Evolutionary conservation across 2,329 filamentous ascomycete species (phyloP).

Genomic region (Ilyonectria robusta): DNA sequence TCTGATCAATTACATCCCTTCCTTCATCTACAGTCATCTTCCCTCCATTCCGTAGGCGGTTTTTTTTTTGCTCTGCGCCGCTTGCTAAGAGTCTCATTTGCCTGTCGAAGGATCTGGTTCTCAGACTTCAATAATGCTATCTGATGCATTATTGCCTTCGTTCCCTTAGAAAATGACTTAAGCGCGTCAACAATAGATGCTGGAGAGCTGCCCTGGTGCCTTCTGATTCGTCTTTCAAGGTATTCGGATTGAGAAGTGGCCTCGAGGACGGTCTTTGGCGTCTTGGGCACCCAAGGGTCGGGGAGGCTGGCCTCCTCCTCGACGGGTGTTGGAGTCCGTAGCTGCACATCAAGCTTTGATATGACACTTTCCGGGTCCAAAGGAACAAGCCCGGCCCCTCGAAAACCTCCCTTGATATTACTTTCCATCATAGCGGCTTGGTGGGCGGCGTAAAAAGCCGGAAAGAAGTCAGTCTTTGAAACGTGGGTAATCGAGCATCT

Average conservation of each 20-base stretch:
- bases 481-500: conserved; percentile 49
- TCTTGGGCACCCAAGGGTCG: too few species aligned
- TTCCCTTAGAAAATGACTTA: conserved; percentile 8
- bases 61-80: conserved; percentile 20
- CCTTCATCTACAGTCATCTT: too few species aligned
- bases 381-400: too few species aligned
- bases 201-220: conserved; percentile 16
- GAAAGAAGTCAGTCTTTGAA: conserved; percentile 47
- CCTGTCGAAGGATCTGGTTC: conserved; percentile 16
- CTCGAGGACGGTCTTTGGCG: too few species aligned
- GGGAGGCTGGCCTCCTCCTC: neutral
- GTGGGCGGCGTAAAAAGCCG: conserved; percentile 47
- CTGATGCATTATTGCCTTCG: neutral
- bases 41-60: neutral
- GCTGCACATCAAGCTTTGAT: conserved; percentile 38
- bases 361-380: conserved; percentile 44
- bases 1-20: too few species aligned
- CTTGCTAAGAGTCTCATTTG: conserved; percentile 24
- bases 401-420: too few species aligned
- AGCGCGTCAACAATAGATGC: conserved; percentile 2
- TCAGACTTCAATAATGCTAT: conserved; percentile 21
- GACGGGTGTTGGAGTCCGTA: neutral
- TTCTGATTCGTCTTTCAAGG: conserved; percentile 4
- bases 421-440: conserved; percentile 42
- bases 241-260: too few species aligned